Conservation (phyloP, 768 basidiomycete species). For the Kwoniella bestiolae region DNA sequence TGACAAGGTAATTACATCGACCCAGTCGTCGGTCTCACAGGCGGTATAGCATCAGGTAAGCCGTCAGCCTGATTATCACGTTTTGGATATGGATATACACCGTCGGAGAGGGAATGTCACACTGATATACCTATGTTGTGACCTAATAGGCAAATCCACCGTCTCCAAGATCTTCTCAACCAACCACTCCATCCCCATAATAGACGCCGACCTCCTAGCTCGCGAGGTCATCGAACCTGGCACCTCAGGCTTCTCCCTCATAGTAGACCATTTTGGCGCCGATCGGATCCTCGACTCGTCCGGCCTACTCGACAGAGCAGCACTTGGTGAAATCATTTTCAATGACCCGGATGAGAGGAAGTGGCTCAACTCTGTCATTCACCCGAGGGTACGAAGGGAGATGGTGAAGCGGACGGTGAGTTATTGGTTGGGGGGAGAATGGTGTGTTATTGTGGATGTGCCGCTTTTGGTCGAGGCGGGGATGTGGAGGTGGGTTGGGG, state of each 20-base stretch:
- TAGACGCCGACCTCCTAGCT: constrained; percentile 91
- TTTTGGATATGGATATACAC: no score
- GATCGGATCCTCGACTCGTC: constrained; percentile 66
- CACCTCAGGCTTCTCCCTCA: constrained; percentile 70
- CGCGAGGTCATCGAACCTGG: constrained; percentile 84
- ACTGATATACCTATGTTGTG: not conserved
- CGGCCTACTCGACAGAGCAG: constrained; percentile 70
- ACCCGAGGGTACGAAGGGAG: constrained; percentile 83
- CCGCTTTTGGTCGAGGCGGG: constrained; percentile 89
- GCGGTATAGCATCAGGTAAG: constrained; percentile 80
- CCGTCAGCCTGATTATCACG: no score
- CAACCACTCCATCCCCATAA: constrained; percentile 70
- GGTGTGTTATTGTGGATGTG: constrained; percentile 82
- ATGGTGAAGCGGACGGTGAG: constrained; percentile 72
- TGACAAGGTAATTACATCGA: not conserved
- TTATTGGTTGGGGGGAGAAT: constrained; percentile 77
- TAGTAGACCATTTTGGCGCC: constrained; percentile 72
- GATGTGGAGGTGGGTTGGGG: constrained; percentile 79
- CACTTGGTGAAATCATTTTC: constrained; percentile 84
- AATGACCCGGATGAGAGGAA: constrained; percentile 71
- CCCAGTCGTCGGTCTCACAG: constrained; percentile 91
- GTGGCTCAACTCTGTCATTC: constrained; percentile 80
- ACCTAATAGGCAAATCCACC: constrained; percentile 76
- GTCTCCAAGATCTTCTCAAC: constrained; percentile 74
- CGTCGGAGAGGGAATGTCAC: no score